These are phyloP conservation scores for Barbatosphaeria neglecta DNA, from an alignment of 495 filamentous ascomycete genomes.

Conservation along the genomic window DNA sequence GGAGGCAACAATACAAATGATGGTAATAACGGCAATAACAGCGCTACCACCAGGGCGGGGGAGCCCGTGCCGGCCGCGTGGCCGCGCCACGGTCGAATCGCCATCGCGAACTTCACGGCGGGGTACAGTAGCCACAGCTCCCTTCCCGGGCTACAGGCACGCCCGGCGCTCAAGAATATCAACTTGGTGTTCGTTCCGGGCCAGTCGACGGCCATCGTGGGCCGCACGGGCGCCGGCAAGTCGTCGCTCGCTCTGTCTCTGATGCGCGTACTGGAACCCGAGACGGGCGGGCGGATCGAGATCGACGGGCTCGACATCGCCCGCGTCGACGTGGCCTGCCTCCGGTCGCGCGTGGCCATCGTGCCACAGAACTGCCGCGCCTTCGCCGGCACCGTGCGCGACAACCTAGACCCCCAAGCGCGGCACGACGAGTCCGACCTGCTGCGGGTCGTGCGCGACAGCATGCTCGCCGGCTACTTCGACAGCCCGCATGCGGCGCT, in stretches of 20 bases:
- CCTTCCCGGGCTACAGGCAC: slow-evolving; percentile 11
- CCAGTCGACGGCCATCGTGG: slow-evolving; percentile 32
- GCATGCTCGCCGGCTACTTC: not conserved
- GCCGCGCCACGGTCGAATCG: slow-evolving; percentile 12
- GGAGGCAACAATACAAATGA: too few species aligned
- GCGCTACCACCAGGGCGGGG: slow-evolving; percentile 34
- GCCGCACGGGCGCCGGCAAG: slow-evolving; percentile 37
- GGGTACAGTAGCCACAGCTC: slow-evolving; percentile 20
- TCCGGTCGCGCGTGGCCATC: slow-evolving; percentile 25
- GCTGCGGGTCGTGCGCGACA: not conserved
- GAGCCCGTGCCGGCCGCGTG: slow-evolving; percentile 20
- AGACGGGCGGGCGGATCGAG: slow-evolving; percentile 21
- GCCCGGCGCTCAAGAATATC: slow-evolving; percentile 17
- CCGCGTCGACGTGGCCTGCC: slow-evolving; percentile 15
- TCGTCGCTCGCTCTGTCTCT: slow-evolving; percentile 22
- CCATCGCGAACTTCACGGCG: slow-evolving; percentile 9
- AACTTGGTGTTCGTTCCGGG: slow-evolving; percentile 18
- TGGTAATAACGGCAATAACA: too few species aligned
- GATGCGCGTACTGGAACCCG: slow-evolving; percentile 25
- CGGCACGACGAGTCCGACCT: slow-evolving; percentile 33
- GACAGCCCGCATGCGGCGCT: not conserved
- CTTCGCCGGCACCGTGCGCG: slow-evolving; percentile 30
- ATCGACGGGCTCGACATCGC: slow-evolving; percentile 32
- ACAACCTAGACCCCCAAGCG: slow-evolving; percentile 34
- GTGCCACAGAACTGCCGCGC: slow-evolving; percentile 34